phyloP scores from a whole-genome alignment of 1,284 basidiomycete genomes.

The Dichomitus squalens region DNA sequence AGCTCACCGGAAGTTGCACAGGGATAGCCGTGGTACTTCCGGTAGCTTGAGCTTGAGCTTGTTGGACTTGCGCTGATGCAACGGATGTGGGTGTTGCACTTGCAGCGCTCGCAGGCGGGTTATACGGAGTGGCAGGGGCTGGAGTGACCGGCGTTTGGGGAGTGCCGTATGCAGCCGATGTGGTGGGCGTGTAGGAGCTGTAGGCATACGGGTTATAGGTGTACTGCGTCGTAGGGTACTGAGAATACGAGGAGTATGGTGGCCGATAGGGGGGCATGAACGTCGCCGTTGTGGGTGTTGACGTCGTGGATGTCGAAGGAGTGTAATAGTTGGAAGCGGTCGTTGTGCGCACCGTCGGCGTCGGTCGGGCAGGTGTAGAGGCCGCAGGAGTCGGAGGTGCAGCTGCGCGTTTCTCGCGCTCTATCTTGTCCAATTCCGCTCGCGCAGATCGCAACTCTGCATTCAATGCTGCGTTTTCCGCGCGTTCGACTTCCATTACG shows the following conservation, averaged over 20 bases:
- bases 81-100: constrained; percentile 30
- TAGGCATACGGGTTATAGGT: constrained; percentile 30
- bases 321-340: constrained; percentile 19
- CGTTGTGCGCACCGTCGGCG: constrained; percentile 19
- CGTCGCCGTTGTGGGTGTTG: constrained; percentile 25
- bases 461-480: constrained; percentile 55
- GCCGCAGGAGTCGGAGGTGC: constrained; percentile 22
- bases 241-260: constrained; percentile 40
- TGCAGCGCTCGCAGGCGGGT: constrained; percentile 29
- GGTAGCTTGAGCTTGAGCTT: constrained; percentile 27
- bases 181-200: constrained; percentile 16
- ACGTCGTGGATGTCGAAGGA: constrained; percentile 24
- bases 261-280: constrained; percentile 39
- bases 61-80: constrained; percentile 23
- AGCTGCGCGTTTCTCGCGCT: constrained; percentile 59
- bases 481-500: constrained; percentile 63
- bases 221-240: constrained; percentile 30
- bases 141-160: constrained; percentile 31
- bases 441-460: constrained; percentile 63
- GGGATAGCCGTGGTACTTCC: constrained; percentile 55
- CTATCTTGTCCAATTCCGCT: constrained; percentile 64
- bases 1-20: constrained; percentile 70
- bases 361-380: constrained; percentile 17
- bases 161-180: constrained; percentile 20
- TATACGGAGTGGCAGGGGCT: constrained; percentile 29